Evolutionary conservation across 208 protist species (phyloP).

Genomic region (Acanthamoeba polyphaga): DNA sequence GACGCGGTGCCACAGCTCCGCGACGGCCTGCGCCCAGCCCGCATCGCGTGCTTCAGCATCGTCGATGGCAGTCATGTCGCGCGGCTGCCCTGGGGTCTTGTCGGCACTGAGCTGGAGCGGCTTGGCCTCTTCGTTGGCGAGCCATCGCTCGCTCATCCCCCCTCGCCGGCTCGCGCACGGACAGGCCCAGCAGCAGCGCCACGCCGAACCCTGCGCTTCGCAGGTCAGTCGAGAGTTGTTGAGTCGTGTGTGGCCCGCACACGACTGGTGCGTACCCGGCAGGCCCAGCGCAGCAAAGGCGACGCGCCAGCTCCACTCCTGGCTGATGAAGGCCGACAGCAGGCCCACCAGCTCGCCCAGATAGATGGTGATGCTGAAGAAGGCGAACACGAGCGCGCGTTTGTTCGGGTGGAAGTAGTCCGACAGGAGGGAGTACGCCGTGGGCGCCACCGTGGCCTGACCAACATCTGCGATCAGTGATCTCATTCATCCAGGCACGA

Average conservation of each 20-base stretch:
- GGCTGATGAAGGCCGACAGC: not conserved
- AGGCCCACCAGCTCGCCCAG: not conserved
- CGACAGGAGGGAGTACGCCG: not conserved
- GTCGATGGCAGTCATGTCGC: not conserved
- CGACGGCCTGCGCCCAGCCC: not conserved
- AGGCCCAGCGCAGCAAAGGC: not conserved
- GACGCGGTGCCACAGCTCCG: not conserved
- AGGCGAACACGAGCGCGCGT: not conserved
- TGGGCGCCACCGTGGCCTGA: slow-evolving; percentile 13
- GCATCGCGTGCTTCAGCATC: not conserved
- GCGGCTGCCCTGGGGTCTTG: no score
- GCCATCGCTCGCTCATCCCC: slow-evolving; percentile 3
- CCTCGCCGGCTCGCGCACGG: not conserved
- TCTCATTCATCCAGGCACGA: no score
- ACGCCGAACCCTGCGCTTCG: not conserved
- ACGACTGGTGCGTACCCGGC: not conserved
- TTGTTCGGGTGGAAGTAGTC: slow-evolving; percentile 31
- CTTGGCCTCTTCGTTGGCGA: not conserved
- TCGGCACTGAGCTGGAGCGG: no score
- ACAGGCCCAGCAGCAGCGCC: not conserved
- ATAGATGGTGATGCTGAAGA: slow-evolving; percentile 34
- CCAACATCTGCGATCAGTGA: not conserved
- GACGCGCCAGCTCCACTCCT: not conserved
- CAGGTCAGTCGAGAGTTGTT: no score
- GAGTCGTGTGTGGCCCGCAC: no score